Percentiles rank a stretch among this genome's conserved stretches.
Conservation (phyloP, 148 eudicot species). For the Mesembryanthemum crystallinum region DNA sequence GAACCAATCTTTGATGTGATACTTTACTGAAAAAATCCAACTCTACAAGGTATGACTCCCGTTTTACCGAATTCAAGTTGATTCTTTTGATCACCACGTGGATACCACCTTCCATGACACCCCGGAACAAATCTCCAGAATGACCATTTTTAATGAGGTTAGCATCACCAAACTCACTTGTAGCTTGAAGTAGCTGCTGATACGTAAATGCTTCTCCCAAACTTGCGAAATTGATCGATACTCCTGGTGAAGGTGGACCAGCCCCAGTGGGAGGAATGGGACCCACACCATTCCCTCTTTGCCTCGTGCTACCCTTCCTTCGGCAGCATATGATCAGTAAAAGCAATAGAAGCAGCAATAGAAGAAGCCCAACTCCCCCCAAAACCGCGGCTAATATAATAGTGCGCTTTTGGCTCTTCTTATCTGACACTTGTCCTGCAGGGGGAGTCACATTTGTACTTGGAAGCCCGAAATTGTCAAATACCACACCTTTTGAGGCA, state of each 20-base stretch:
- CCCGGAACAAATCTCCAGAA: constrained; percentile 82
- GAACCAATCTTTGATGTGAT: constrained; percentile 78
- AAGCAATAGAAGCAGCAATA: constrained; percentile 42
- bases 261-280: constrained; percentile 59
- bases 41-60: constrained; percentile 66
- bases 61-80: constrained; percentile 48
- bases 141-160: constrained; percentile 80
- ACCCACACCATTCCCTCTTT: constrained; percentile 54
- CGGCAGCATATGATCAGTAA: constrained; percentile 48
- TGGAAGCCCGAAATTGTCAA: constrained; percentile 70
- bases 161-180: constrained; percentile 58
- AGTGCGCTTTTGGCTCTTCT: constrained; percentile 38
- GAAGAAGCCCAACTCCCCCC: constrained; percentile 61
- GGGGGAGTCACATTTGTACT: constrained; percentile 33
- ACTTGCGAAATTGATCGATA: constrained; percentile 45
- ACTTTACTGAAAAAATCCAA: constrained; percentile 78
- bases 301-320: constrained; percentile 40
- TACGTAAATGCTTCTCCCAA: constrained; percentile 73
- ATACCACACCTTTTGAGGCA: constrained; percentile 45
- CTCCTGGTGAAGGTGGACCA: constrained; percentile 44
- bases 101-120: constrained; percentile 64
- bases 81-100: constrained; percentile 72
- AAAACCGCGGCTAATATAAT: constrained; percentile 66
- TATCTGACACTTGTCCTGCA: constrained; percentile 23
- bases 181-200: constrained; percentile 72